Base-by-base conservation (phyloP, 441 rosid species). In the Adansonia gregorii region DNA sequence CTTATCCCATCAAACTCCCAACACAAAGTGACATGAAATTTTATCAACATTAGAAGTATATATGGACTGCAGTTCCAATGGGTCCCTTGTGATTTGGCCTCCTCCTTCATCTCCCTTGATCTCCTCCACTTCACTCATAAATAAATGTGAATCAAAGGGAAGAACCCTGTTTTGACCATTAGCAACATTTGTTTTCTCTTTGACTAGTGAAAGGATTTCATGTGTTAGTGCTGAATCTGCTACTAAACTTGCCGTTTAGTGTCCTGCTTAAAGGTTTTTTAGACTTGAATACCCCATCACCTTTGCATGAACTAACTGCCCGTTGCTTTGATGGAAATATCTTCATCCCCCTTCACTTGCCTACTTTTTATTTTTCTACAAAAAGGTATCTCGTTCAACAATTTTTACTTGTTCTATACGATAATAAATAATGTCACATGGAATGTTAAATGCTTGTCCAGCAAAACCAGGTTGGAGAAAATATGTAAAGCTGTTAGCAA, bases 251-350 rank as follows among this genome's bases (percentile, higher is more conserved):
- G 39, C 22, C 8, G 31, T 19, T 67, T 45, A 46, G 12, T 68
- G 20, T 15, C 35, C 72, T 11, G 39, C 3, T 67, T 19, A 20
- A 67, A 19, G 14, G 1, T 19, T 48, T 35, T 17, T 45, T 69
- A 19, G 43, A 54, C 78, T 48, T 8, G n/a, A 46, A 55, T n/a
- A 6, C 69, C 43, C 39, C 64, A 71, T 49, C 35, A 58, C 19
- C 51, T 72, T 76, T 78, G 78, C 80, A 72, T 76, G 84, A 76
- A 59, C 35, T 51, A 75, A 69, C 84, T 76, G 35, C 74, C 51
- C 75, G 19, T 69, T 60, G 22, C 60, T 54, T 14, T 74, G 74
- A 49, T 22, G 43, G 73, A 69, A 27, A 49, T 69, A 67, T 67
- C 31, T 17, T 22, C 49, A 2, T 65, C 48, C 72, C 55, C 35